These are phyloP conservation scores for Camellia japonica DNA, from an alignment of 148 eudicot species.

Conservation along the genomic window DNA sequence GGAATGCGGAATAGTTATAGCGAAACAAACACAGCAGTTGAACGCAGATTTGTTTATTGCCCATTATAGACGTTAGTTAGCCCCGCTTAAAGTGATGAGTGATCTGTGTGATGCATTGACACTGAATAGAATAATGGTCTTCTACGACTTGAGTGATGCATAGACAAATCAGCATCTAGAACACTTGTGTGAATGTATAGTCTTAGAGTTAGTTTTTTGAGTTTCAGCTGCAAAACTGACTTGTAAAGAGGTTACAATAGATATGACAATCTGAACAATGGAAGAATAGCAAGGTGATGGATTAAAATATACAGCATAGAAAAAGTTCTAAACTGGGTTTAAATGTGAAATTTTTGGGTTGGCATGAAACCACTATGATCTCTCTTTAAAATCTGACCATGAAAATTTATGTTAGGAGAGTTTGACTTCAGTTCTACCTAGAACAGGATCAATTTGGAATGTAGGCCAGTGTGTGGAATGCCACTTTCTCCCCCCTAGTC, in stretches of 20 bases:
- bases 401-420: background rate
- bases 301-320: too few species aligned
- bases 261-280: background rate
- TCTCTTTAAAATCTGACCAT: background rate
- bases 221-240: background rate
- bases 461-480: background rate
- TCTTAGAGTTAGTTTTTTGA: background rate
- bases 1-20: background rate
- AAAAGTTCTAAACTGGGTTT: background rate
- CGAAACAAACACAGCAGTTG: background rate
- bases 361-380: background rate
- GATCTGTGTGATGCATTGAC: background rate
- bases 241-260: background rate
- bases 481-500: background rate
- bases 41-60: background rate
- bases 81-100: background rate
- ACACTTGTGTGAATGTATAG: too few species aligned
- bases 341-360: background rate
- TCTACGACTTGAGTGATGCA: background rate
- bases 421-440: background rate
- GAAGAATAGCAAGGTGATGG: background rate
- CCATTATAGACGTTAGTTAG: background rate
- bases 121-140: background rate
- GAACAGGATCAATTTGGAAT: background rate
- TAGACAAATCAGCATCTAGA: background rate